Conservation (phyloP, 352 stramenopile genomes). For the Pythium biforme region DNA sequence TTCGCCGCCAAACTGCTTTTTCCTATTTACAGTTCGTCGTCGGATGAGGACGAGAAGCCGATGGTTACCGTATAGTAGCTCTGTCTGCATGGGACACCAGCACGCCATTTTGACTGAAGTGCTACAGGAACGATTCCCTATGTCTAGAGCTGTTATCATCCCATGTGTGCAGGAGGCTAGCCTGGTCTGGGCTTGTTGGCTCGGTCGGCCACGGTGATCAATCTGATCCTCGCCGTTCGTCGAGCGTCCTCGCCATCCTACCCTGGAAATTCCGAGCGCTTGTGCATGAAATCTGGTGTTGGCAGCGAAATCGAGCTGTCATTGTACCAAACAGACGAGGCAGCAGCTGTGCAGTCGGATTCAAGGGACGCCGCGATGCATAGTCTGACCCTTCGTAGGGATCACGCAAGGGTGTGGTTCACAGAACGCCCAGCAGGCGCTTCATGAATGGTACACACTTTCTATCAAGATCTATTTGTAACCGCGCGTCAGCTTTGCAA, state of each 20-base stretch:
- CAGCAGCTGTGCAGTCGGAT: not conserved
- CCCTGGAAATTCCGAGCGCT: not conserved
- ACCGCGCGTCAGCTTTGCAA: not conserved
- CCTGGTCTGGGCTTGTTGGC: no score
- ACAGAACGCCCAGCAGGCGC: not conserved
- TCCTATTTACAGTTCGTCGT: no score
- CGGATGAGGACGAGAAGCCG: no score
- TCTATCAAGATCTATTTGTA: slow-evolving; percentile 1
- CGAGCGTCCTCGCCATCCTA: not conserved
- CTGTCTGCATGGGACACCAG: no score
- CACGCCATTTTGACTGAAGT: no score
- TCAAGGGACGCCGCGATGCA: not conserved
- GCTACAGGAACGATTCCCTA: no score
- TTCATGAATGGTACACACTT: not conserved
- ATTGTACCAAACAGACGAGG: not conserved
- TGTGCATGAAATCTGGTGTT: not conserved
- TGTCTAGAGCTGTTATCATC: no score
- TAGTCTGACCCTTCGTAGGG: not conserved
- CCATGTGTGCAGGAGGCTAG: no score
- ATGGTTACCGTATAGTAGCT: no score
- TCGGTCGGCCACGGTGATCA: no score
- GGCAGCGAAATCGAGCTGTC: not conserved
- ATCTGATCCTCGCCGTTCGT: no score
- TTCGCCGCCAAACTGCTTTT: no score
- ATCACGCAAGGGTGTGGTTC: not conserved